Percentiles rank a stretch among this genome's conserved stretches.
Conservation (phyloP, 331 rosid species). For the Saraca asoca region DNA sequence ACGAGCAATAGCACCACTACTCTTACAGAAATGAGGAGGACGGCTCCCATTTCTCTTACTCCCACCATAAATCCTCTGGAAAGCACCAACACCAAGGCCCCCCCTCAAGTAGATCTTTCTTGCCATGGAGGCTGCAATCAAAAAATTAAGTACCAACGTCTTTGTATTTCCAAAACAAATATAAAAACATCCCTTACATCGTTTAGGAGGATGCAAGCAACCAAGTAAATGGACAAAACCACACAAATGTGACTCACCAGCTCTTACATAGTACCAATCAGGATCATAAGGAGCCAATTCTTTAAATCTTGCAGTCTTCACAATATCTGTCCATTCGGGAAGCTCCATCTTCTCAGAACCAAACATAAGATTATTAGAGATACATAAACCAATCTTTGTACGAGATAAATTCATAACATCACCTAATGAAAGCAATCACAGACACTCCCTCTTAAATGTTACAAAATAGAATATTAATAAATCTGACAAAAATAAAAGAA, state of each 20-base stretch:
- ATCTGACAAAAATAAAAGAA: too few relatives aligned
- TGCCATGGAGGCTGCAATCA: slow-evolving; percentile 70
- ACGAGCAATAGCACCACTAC: slow-evolving; percentile 83
- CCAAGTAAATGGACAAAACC: neutral
- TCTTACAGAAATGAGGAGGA: slow-evolving; percentile 84
- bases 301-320: slow-evolving; percentile 74
- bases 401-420: too few relatives aligned
- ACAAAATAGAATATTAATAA: too few relatives aligned
- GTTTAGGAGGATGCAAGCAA: neutral
- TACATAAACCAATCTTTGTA: too few relatives aligned
- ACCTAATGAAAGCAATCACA: too few relatives aligned
- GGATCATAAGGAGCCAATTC: slow-evolving; percentile 84
- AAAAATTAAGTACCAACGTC: neutral
- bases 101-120: slow-evolving; percentile 88
- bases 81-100: slow-evolving; percentile 87
- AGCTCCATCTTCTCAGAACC: slow-evolving; percentile 57
- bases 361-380: too few relatives aligned
- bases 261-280: slow-evolving; percentile 77
- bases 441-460: too few relatives aligned
- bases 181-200: neutral
- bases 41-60: slow-evolving; percentile 91
- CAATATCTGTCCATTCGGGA: slow-evolving; percentile 80
- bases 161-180: too few relatives aligned
- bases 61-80: slow-evolving; percentile 78
- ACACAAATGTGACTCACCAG: slow-evolving; percentile 50